Evolutionary conservation across 495 filamentous ascomycete genomes (phyloP), one percentile per base, ranked within the genome.

Genomic region (Choiromyces venosus): DNA sequence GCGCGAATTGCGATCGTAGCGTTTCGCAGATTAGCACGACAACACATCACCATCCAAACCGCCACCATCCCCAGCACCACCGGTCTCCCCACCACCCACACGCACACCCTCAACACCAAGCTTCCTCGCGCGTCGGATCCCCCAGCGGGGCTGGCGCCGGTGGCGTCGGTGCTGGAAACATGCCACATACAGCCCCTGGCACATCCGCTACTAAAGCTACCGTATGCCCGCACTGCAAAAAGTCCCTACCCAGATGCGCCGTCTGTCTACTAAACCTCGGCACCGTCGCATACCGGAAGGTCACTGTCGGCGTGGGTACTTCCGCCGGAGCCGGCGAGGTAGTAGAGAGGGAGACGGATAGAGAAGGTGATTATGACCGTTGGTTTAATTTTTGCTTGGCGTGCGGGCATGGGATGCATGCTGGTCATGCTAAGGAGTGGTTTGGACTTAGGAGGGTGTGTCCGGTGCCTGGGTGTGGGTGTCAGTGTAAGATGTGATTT

Each of bases 381-480:
- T 80, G 79, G 79, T 80, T 94, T 66, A 90, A 89, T 0, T 96
- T 97, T 79, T 99, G 95, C 78, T 88, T 93, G 52, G 87, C 87
- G 72, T 99, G 95, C 81, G 91, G 92, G 78, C 95, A 99, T 84
- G 93, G 92, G 18, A 89, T 92, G 79, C 95, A 99, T 82, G 89
- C 91, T 19, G 89, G 94, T 78, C 95, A 98, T 82, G 93, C 93
- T 16, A 85, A 88, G 73, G 88, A 91, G 76, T 99, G 95, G 95
- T 99, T 98, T 82, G 85, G 83, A 40, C 86, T 87, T 69, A 91
- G 96, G 82, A 86, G 84, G 69, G 88, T 94, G 76, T 98, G 95
- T 83, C 93, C 95, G 0, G 92, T 96, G 29, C 90, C 93, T 1
- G 93, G 95, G 77, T 99, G 95, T 82, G 85, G 87, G 77, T 99